These are phyloP conservation scores for Solanum chiquidenum DNA, from an alignment of 257 asterid genomes.

Conservation along the genomic window DNA sequence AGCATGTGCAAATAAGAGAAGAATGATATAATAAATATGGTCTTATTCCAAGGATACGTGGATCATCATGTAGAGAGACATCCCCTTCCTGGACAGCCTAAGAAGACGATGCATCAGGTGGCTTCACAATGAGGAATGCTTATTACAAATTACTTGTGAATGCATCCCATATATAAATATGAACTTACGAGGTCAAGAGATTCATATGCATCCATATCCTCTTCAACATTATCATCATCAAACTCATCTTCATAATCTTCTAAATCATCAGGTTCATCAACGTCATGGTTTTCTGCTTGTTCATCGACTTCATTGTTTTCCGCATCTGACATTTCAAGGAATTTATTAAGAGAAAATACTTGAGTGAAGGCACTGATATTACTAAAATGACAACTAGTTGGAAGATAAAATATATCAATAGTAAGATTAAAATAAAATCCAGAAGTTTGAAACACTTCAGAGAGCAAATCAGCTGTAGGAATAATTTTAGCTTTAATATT, in stretches of 20 bases:
- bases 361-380: not conserved
- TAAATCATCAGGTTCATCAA: not conserved
- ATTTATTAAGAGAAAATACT: not conserved
- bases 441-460: not conserved
- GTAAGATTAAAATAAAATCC: not conserved
- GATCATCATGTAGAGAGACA: constrained; percentile 23
- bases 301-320: constrained; percentile 2
- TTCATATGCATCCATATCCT: constrained; percentile 49
- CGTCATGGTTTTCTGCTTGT: not conserved
- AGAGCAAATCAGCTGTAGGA: not conserved
- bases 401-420: not conserved
- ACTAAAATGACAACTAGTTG: not conserved
- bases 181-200: constrained; percentile 36
- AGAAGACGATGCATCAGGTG: not conserved
- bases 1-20: not conserved
- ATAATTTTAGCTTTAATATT: not conserved
- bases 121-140: not conserved
- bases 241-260: constrained; percentile 3
- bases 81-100: constrained; percentile 47
- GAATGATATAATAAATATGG: not conserved
- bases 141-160: not conserved
- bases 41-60: constrained; percentile 55
- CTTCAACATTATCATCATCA: constrained; percentile 62
- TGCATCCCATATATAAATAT: not conserved
- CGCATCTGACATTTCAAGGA: not conserved